Evolutionary conservation across 2,329 filamentous ascomycete species (phyloP).

Genomic region (Dactylella cylindrospora): DNA sequence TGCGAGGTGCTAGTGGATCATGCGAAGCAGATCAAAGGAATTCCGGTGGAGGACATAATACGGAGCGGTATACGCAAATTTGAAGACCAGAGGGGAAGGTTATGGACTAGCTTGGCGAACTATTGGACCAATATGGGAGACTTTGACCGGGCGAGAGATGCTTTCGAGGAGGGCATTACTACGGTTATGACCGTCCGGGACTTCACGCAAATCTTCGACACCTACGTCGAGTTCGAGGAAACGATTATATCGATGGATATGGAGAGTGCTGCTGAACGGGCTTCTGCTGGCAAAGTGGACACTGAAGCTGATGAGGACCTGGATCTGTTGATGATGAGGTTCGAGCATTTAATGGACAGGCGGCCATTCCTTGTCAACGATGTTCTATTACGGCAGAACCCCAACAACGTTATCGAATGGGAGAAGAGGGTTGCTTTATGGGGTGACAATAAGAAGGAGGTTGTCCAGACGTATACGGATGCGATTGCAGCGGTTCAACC

Average conservation of each 20-base stretch:
- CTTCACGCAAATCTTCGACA: constrained; percentile 94
- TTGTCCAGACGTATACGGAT: constrained; percentile 90
- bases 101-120: constrained; percentile 91
- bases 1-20: constrained; percentile 89
- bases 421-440: constrained; percentile 93
- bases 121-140: constrained; percentile 94
- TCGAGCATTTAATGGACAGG: constrained; percentile 96
- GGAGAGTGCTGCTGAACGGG: constrained; percentile 77
- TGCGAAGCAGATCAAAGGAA: constrained; percentile 81
- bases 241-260: constrained; percentile 88
- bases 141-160: constrained; percentile 78
- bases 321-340: constrained; percentile 95
- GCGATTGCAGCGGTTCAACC: constrained; percentile 91
- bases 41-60: constrained; percentile 89
- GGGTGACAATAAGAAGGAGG: constrained; percentile 87
- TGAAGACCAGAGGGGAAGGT: constrained; percentile 86
- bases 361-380: constrained; percentile 95
- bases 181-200: constrained; percentile 99
- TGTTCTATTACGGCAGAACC: constrained; percentile 90
- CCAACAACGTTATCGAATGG: constrained; percentile 95
- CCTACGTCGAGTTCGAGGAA: constrained; percentile 95
- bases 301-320: constrained; percentile 88
- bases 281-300: constrained; percentile 75
- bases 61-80: constrained; percentile 88
- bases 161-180: constrained; percentile 94